A percentile compares a stretch with the other conserved stretches of the same genome.
Evolutionary conservation across 1,139 yeast genomes (phyloP).

Genomic region (Suhomyces anneliseae): DNA sequence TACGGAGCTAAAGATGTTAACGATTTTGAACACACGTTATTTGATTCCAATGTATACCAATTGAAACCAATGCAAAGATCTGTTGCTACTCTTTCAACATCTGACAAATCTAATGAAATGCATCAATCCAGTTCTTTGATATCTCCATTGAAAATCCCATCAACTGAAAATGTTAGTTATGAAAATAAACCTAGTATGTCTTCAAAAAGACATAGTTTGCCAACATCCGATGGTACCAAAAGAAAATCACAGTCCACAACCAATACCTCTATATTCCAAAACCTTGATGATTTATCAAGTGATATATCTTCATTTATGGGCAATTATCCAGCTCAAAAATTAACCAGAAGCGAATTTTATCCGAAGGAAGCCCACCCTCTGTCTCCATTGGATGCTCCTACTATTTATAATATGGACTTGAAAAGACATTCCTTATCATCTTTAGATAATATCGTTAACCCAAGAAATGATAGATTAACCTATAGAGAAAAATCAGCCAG

Average conservation of each 20-base stretch:
- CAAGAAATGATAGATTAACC: neutral
- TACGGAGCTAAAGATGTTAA: conserved; percentile 13
- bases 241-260: conserved; percentile 29
- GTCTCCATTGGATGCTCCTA: conserved; percentile 1
- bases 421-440: conserved; percentile 12
- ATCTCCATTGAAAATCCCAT: conserved; percentile 2
- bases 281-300: conserved; percentile 33
- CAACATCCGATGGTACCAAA: conserved; percentile 9
- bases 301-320: conserved; percentile 26
- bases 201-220: conserved; percentile 11
- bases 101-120: conserved; percentile 3
- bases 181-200: neutral
- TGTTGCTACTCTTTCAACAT: conserved; percentile 23
- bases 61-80: conserved; percentile 36
- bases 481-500: conserved; percentile 6
- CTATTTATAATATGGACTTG: neutral
- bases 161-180: neutral
- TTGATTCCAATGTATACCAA: conserved; percentile 25
- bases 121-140: conserved; percentile 3
- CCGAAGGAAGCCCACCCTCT: neutral
- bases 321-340: neutral
- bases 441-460: conserved; percentile 5
- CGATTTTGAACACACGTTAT: conserved; percentile 14
- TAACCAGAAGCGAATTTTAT: neutral
- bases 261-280: conserved; percentile 29